These are phyloP conservation scores for Amanita rimosa DNA, from an alignment of 768 basidiomycete genomes.

Conservation along the genomic window DNA sequence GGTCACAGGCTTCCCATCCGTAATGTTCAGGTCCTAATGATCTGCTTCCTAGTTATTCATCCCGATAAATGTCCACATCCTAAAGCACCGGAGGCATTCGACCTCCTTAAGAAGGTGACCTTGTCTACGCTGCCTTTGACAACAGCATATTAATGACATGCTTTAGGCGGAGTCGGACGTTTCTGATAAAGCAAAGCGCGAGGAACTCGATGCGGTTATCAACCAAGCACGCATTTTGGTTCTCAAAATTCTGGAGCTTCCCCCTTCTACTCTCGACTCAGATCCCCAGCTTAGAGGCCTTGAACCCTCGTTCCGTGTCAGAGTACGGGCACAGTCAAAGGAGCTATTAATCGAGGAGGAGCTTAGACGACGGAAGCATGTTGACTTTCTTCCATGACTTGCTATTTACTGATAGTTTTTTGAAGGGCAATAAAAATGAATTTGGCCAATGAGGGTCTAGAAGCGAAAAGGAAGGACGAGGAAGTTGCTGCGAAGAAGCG, in stretches of 20 bases:
- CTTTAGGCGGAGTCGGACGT: slow-evolving; percentile 76
- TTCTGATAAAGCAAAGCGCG: slow-evolving; percentile 66
- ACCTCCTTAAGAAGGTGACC: slow-evolving; percentile 81
- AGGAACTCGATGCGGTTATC: slow-evolving; percentile 72
- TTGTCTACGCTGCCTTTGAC: not conserved
- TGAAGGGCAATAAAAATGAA: slow-evolving; percentile 80
- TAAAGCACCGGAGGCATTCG: slow-evolving; percentile 87
- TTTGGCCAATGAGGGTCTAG: slow-evolving; percentile 82
- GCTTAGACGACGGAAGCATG: slow-evolving; percentile 72
- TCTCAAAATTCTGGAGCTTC: slow-evolving; percentile 53
- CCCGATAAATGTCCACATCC: slow-evolving; percentile 93
- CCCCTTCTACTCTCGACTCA: slow-evolving; percentile 43
- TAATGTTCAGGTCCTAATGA: not conserved
- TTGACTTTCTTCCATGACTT: slow-evolving; percentile 6
- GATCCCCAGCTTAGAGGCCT: slow-evolving; percentile 47
- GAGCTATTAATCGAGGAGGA: slow-evolving; percentile 88
- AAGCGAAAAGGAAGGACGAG: slow-evolving; percentile 89
- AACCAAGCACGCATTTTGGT: slow-evolving; percentile 60
- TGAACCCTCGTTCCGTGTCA: slow-evolving; percentile 54
- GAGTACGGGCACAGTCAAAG: slow-evolving; percentile 63
- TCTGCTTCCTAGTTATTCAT: slow-evolving; percentile 67
- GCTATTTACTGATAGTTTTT: not conserved
- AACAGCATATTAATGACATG: not conserved
- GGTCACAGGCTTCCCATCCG: slow-evolving; percentile 16
- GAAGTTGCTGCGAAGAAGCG: slow-evolving; percentile 68